These are phyloP conservation scores for Debaryomyces prosopidis DNA, from an alignment of 805 yeast species.

Conservation along the genomic window DNA sequence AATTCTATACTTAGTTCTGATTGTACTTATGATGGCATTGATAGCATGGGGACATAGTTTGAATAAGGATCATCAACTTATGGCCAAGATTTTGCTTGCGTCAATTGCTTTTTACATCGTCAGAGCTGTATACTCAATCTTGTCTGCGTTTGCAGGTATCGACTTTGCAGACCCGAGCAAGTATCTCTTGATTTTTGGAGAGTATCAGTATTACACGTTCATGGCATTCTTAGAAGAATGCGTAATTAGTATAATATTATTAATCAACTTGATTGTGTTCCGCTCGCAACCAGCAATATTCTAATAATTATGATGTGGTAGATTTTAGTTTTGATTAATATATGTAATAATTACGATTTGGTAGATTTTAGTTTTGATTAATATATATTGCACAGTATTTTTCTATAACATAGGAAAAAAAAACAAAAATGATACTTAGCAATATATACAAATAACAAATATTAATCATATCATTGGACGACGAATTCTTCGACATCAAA, in stretches of 20 bases:
- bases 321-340: neutral
- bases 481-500: constrained; percentile 24
- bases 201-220: constrained; percentile 13
- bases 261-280: neutral
- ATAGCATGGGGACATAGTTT: neutral
- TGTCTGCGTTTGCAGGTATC: constrained; percentile 14
- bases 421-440: constrained; percentile 14
- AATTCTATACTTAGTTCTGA: constrained; percentile 11
- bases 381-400: neutral
- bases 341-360: neutral
- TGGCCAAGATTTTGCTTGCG: constrained; percentile 5
- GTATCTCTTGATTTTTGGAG: constrained; percentile 13
- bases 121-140: constrained; percentile 12
- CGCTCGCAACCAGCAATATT: neutral
- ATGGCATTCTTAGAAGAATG: constrained; percentile 14
- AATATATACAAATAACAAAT: constrained; percentile 16
- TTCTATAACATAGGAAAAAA: neutral
- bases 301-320: neutral
- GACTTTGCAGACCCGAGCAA: constrained; percentile 8
- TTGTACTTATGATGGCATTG: constrained; percentile 6
- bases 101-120: constrained; percentile 8
- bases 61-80: neutral
- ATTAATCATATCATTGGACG: constrained; percentile 17
- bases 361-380: neutral
- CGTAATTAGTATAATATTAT: neutral